phyloP scores from a whole-genome alignment of 169 alveolate species.

The Plasmodium cynomolgi region DNA sequence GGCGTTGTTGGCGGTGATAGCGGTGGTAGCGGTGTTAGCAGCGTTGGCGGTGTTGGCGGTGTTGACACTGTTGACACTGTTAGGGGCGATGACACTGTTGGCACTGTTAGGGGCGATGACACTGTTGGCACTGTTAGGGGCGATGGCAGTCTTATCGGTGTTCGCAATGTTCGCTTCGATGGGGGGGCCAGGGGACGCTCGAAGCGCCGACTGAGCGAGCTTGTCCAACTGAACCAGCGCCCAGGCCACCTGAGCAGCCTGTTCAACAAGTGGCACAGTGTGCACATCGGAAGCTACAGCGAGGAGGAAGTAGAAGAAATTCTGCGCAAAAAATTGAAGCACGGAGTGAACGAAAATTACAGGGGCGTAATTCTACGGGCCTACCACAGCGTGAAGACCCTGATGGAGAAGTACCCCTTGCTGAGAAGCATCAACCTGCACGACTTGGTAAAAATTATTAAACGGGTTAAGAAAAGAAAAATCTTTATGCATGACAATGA shows the following conservation, averaged over 20 bases:
- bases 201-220: not conserved
- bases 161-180: too few species aligned
- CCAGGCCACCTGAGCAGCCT: constrained; percentile 9
- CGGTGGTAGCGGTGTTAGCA: too few species aligned
- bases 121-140: not conserved
- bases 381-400: constrained; percentile 20
- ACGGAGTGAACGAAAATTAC: constrained; percentile 26
- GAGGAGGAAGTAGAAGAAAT: constrained; percentile 59
- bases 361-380: constrained; percentile 5
- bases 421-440: constrained; percentile 73
- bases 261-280: constrained; percentile 65
- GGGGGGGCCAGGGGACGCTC: not conserved
- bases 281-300: constrained; percentile 20
- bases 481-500: constrained; percentile 25
- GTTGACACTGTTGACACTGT: too few species aligned
- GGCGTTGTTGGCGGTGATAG: not conserved
- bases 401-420: constrained; percentile 41
- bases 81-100: too few species aligned
- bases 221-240: constrained; percentile 22
- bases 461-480: constrained; percentile 45
- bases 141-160: not conserved
- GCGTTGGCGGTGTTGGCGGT: too few species aligned
- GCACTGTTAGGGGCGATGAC: too few species aligned
- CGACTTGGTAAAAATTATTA: constrained; percentile 56
- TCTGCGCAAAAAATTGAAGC: constrained; percentile 13